These are phyloP conservation scores for Cercospora citrullina DNA, from an alignment of 2,329 filamentous ascomycete genomes.

Conservation along the genomic window DNA sequence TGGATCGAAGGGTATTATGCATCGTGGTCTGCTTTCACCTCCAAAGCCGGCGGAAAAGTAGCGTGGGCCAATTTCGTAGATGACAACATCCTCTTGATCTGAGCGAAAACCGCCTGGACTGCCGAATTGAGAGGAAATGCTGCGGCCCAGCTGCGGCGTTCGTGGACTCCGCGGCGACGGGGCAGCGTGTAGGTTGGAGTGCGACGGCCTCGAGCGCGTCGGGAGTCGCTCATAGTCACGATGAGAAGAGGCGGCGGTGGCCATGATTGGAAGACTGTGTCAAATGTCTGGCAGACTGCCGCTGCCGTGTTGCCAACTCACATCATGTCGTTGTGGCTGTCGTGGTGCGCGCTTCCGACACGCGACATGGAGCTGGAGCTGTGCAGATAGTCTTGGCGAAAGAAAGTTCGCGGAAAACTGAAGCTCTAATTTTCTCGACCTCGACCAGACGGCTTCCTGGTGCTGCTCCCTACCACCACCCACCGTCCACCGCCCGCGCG, in stretches of 20 bases:
- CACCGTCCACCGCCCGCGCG: constrained; percentile 1
- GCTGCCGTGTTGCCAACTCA: constrained; percentile 1
- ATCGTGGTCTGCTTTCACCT: constrained; percentile 73
- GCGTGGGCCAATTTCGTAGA: constrained; percentile 80
- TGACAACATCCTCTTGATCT: constrained; percentile 78
- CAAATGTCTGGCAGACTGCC: constrained; percentile 4
- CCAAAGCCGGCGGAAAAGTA: constrained; percentile 82
- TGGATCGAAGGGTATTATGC: constrained; percentile 70
- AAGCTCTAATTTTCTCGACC: constrained; percentile 9
- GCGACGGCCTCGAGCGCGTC: constrained; percentile 26
- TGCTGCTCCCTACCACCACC: neutral
- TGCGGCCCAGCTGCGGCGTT: constrained; percentile 63
- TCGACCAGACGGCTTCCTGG: neutral
- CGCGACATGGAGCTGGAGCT: neutral
- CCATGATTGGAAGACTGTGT: constrained; percentile 20
- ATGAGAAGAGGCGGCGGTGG: constrained; percentile 17
- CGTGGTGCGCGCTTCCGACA: neutral
- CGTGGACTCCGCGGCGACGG: constrained; percentile 30
- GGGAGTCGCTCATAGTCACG: constrained; percentile 16
- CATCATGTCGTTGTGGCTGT: constrained; percentile 4
- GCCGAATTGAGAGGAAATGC: constrained; percentile 58
- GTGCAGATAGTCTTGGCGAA: constrained; percentile 5
- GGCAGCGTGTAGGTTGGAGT: constrained; percentile 11
- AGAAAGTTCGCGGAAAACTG: constrained; percentile 8
- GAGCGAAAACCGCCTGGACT: constrained; percentile 59